Base-by-base conservation (phyloP, 192 early-diverging fungal species). In the Glomus cerebriforme region DNA sequence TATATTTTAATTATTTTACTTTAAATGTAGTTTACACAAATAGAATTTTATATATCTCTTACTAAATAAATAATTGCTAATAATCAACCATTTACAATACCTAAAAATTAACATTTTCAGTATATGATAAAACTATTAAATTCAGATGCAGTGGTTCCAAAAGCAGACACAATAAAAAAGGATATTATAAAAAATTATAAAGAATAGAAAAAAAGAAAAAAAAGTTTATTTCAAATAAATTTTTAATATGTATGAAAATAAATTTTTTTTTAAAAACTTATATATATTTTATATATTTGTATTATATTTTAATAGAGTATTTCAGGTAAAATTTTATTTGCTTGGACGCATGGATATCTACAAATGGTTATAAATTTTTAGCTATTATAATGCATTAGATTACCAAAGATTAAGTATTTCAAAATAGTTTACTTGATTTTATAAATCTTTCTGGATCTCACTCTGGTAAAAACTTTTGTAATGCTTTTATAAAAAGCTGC, bases 11-110 rank as follows among this genome's bases (percentile, higher is more conserved):
- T 35, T 32, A 62, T 62, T 8, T 68, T 12, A n/a, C n/a, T n/a
- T n/a, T n/a, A n/a, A n/a, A n/a, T n/a, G n/a, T n/a, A 68, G 34
- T 68, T 68, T 68, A 35, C 66, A 68, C 66, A 68, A 68, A 9
- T 3, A 68, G 34, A 3, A 22, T 68, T 68, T 68, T 35, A 9
- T 19, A 68, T 7, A 1, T 35, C 7, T 35, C 31, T 39, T 35
- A 35, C 10, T 35, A 68, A 68, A 68, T 68, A 22, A 9, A 69
- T 43, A 69, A 8, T 69, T 37, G 17, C 17, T 26, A 1, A 69
- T 43, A 22, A 69, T 37, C 7, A 69, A 13, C 67, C 34, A 69
- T 69, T 69, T 43, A 22, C 34, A 19, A 69, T 1, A 17, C 2
- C 1, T 69, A 34, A 69, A 69, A 69, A 69, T 69, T 13, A 37